A percentile compares a stretch with the other conserved stretches of the same genome.
phyloP scores from a whole-genome alignment of 371 early-diverging fungal species.

The Batkoa obscura region DNA sequence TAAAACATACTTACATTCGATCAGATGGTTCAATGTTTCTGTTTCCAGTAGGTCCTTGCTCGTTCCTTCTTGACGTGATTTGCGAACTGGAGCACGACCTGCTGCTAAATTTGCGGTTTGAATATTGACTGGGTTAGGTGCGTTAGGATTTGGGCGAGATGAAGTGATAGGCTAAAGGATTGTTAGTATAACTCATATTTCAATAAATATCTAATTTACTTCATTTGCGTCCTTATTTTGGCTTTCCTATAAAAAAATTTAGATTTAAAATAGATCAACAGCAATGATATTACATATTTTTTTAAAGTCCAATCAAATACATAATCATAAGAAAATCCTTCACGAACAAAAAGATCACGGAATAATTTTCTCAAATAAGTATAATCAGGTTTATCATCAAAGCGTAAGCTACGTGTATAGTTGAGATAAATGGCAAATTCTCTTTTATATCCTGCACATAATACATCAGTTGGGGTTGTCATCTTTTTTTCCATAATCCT shows the following conservation, averaged over 20 bases:
- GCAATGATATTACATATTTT: background rate
- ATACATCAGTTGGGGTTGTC: conserved; percentile 85
- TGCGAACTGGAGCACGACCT: background rate
- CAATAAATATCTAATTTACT: background rate
- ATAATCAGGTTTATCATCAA: conserved; percentile 99
- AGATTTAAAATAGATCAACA: background rate
- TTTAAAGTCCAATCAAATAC: conserved; percentile 86
- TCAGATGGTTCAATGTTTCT: background rate
- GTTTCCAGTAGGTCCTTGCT: background rate
- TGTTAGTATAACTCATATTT: background rate
- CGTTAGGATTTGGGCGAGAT: background rate
- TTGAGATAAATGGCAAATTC: conserved; percentile 94
- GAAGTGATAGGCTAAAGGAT: background rate
- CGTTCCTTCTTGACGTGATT: background rate
- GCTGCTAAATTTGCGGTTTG: background rate
- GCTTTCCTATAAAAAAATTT: background rate
- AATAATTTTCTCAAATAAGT: conserved; percentile 91
- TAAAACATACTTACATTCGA: background rate
- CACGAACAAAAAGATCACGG: conserved; percentile 84
- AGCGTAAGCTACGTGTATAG: conserved; percentile 89
- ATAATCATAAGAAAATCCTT: conserved; percentile 90
- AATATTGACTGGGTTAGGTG: background rate
- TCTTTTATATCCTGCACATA: conserved; percentile 92
- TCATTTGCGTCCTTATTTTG: background rate
- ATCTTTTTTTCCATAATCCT: conserved; percentile 99